A percentile compares a stretch with the other conserved stretches of the same genome.
phyloP scores from a whole-genome alignment of 192 early-diverging fungal genomes.

The Backusella psychrophila region DNA sequence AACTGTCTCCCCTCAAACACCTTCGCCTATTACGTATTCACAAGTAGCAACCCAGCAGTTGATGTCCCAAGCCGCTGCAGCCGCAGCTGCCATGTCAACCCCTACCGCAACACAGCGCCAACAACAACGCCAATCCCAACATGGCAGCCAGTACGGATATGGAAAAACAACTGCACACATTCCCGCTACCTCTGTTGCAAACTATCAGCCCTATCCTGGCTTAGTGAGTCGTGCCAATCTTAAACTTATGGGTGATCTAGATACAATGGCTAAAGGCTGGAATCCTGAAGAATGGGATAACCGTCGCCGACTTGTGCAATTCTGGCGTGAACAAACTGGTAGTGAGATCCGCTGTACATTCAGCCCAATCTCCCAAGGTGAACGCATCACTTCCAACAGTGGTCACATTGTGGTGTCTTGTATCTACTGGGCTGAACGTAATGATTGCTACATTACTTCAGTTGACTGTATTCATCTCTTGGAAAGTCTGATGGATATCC shows the following conservation, averaged over 20 bases:
- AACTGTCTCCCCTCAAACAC: neutral
- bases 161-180: neutral
- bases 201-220: constrained; percentile 55
- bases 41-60: neutral
- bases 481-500: constrained; percentile 65
- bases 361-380: constrained; percentile 56
- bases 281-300: constrained; percentile 59
- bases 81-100: neutral
- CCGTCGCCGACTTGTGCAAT: constrained; percentile 70
- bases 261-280: constrained; percentile 67
- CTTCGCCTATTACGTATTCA: neutral
- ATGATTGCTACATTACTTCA: constrained; percentile 73
- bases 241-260: constrained; percentile 63
- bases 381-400: constrained; percentile 25
- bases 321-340: constrained; percentile 64
- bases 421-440: constrained; percentile 72
- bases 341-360: constrained; percentile 70
- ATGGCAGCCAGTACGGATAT: neutral
- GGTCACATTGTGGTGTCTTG: constrained; percentile 67
- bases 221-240: constrained; percentile 67
- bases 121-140: neutral
- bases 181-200: constrained; percentile 25
- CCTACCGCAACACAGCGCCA: neutral
- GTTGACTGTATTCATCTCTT: constrained; percentile 75
- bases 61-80: neutral